phyloP scores from a whole-genome alignment of 2,329 filamentous ascomycete genomes.

The Pestalotiopsis sp. region DNA sequence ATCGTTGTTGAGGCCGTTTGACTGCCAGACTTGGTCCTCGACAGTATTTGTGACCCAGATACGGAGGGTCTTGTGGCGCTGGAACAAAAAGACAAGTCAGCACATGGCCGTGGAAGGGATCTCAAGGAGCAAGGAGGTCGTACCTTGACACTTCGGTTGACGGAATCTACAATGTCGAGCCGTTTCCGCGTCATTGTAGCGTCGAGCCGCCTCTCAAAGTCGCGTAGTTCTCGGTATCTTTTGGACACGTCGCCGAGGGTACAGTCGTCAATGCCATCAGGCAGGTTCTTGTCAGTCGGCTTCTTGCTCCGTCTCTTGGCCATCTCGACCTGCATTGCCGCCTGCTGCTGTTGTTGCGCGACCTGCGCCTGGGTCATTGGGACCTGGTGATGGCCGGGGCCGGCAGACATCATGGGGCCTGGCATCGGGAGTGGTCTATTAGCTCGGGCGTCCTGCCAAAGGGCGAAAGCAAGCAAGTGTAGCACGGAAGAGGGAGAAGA shows the following conservation, averaged over 20 bases:
- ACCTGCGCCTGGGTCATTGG: conserved; percentile 57
- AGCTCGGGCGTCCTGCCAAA: conserved; percentile 5
- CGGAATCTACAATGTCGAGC: conserved; percentile 83
- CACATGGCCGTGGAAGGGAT: neutral
- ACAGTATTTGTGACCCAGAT: conserved; percentile 95
- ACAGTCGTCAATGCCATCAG: conserved; percentile 83
- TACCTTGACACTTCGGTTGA: conserved; percentile 73
- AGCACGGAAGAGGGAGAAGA: neutral
- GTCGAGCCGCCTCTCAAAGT: conserved; percentile 86
- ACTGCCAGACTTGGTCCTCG: conserved; percentile 94
- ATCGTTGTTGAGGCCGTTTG: conserved; percentile 66
- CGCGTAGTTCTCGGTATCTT: conserved; percentile 81
- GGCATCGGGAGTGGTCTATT: conserved; percentile 10
- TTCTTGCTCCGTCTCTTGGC: conserved; percentile 82
- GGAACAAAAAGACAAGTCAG: conserved; percentile 13
- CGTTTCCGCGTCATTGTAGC: conserved; percentile 93
- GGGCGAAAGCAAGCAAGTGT: conserved; percentile 11
- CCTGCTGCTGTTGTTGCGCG: conserved; percentile 51
- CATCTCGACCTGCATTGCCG: conserved; percentile 58
- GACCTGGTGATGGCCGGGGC: conserved; percentile 48
- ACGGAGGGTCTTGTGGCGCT: conserved; percentile 82
- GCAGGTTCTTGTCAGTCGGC: conserved; percentile 93
- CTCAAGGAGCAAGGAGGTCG: neutral
- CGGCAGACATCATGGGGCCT: conserved; percentile 60
- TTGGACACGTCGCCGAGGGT: conserved; percentile 80